phyloP scores from a whole-genome alignment of 305 asterid genomes.

The Fraxinus angustifolia region DNA sequence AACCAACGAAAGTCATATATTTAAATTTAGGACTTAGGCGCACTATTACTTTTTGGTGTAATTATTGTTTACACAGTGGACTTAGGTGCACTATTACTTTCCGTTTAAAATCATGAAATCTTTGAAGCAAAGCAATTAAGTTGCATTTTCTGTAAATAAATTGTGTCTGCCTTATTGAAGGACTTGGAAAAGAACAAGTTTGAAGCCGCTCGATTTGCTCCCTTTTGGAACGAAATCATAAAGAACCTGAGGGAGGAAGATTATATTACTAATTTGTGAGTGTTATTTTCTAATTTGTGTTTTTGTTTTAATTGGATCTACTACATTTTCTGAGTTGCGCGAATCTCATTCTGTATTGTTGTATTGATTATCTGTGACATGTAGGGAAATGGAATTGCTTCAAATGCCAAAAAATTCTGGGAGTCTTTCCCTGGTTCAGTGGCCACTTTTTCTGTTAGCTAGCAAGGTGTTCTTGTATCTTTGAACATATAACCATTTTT shows the following conservation, averaged over 20 bases:
- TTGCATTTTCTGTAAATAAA: conserved; percentile 18
- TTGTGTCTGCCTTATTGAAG: conserved; percentile 40
- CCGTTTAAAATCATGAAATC: not conserved
- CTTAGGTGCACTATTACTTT: not conserved
- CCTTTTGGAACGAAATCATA: conserved; percentile 93
- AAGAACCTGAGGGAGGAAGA: conserved; percentile 93
- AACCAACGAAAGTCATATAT: not conserved
- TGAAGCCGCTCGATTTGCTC: conserved; percentile 87
- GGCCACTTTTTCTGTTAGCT: conserved; percentile 94
- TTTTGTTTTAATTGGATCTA: conserved; percentile 14
- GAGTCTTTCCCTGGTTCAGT: conserved; percentile 70
- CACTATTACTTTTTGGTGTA: not conserved
- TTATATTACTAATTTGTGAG: conserved; percentile 74
- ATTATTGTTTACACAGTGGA: conserved; percentile 3
- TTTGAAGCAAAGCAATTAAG: conserved; percentile 12
- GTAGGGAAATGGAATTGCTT: conserved; percentile 92
- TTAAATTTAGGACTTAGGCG: not conserved
- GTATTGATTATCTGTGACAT: conserved; percentile 20
- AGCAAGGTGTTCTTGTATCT: conserved; percentile 67
- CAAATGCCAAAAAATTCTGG: conserved; percentile 80
- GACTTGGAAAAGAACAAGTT: conserved; percentile 53
- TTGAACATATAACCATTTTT: conserved; percentile 13
- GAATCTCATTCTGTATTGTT: conserved; percentile 17
- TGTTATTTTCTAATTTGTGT: conserved; percentile 13
- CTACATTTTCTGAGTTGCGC: conserved; percentile 14